Evolutionary conservation across 306 rosid species (phyloP), one percentile per base, ranked within the genome.

Genomic region (Luffa aegyptiaca): DNA sequence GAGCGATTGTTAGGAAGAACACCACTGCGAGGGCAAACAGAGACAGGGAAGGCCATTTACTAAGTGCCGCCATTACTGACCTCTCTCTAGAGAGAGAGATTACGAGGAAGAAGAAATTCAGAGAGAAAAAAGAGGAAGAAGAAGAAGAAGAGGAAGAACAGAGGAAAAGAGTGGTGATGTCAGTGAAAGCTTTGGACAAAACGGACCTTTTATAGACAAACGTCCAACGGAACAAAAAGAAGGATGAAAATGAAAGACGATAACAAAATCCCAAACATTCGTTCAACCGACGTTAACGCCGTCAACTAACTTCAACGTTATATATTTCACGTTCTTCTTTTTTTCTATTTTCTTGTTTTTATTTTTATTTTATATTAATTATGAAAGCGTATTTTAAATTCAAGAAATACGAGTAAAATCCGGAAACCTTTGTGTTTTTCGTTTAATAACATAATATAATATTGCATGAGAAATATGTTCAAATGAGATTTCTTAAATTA

Each of bases 141-240:
- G 58, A 66, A 37, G 41, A 86, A 64, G 76, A 72, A 52, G 64
- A 10, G 20, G 71, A 45, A 37, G 45, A 37, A 17, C 14, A 59
- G 72, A 59, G 95, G 93, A 81, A 77, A 80, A 77, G 85, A 80
- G 88, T 87, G 83, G 86, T 82, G 92, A 66, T 80, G 65, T 18
- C 81, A 53, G 79, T 81, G 79, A 8, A 85, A 80, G 44, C 84
- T 65, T 76, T 82, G 21, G 86, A 41, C 59, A 84, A 31, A 31
- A 86, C 71, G 49, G 88, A 80, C 78, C 88, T 78, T 78, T 78
- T 61, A 59, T 78, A 57, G 69, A 77, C 31, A 31, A 8, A 20
- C 46, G 21, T 20, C 13, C 68, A 76, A 76, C 80, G 68, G 80
- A 56, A 75, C 35, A 37, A 61, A 52, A 62, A 9, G 6, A 14